Evolutionary conservation across 805 yeast species (phyloP), one percentile per base, ranked within the genome.

Genomic region (Suhomyces vadensis): DNA sequence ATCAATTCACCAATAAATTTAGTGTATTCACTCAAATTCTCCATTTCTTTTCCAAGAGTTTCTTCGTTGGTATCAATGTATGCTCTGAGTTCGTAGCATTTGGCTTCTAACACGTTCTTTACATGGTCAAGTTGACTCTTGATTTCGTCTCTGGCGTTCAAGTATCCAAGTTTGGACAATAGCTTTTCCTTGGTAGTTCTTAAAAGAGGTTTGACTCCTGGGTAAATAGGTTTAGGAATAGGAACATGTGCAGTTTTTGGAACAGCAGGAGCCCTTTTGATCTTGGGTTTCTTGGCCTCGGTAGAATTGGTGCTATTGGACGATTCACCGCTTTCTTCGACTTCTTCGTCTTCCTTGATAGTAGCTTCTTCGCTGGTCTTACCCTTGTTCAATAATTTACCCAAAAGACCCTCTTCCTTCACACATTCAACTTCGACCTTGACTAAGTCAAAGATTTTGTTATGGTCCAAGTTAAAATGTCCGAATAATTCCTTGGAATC

Each of bases 41-140:
- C 78, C 0, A 75, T 69, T 36, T 70, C 74, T 9, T 61, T 61
- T 6, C 44, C 39, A 14, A 71, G 50, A 0, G 50, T 46, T 6
- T 74, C 74, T 19, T 75, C 79, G 31, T 76, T 75, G 24, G 79
- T 80, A 13, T 79, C 85, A 14, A 87, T 54, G 41, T 68, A 73
- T 7, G 77, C 72, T 45, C 95, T 79, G 23, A 87, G 71, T 46
- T 75, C 75, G 66, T 92, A 91, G 42, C 90, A 69, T n/a, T 77
- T 66, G 16, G 82, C 75, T 64, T 92, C 98, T 16, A 92, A 74
- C 26, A 73, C 65, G 61, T 91, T 92, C 52, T 79, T 76, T 23
- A 77, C 65, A 44, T 79, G 80, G 36, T 86, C 86, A 31, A 78
- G 65, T 42, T 69, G 64, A 22, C 67, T 64, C 42, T 87, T 73